These are phyloP conservation scores for Kappamyces sp. DNA, from an alignment of 192 early-diverging fungal species.

Conservation along the genomic window DNA sequence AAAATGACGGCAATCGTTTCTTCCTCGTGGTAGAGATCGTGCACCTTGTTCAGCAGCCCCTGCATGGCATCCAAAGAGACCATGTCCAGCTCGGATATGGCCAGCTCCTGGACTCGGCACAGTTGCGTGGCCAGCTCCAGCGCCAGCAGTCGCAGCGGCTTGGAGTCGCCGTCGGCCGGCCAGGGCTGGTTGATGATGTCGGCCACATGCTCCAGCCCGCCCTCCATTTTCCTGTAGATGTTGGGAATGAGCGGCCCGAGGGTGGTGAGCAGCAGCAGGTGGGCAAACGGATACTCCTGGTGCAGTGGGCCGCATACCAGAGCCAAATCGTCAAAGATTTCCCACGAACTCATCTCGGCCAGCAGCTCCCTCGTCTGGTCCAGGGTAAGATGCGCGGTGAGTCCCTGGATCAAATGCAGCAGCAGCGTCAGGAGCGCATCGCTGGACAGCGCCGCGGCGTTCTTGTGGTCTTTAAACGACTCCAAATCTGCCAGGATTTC, in stretches of 20 bases:
- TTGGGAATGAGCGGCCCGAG: no score
- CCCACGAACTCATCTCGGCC: no score
- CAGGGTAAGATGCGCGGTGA: no score
- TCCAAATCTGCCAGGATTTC: neutral
- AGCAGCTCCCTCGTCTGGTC: no score
- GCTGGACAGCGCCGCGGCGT: neutral
- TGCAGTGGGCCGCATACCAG: no score
- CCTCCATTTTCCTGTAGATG: no score
- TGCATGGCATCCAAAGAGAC: neutral
- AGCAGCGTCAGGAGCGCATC: neutral
- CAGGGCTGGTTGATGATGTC: no score
- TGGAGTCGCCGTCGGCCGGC: neutral
- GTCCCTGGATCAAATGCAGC: neutral
- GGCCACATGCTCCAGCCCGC: no score
- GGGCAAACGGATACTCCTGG: no score
- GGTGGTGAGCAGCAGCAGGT: no score
- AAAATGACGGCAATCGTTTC: conserved; percentile 2
- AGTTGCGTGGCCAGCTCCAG: neutral
- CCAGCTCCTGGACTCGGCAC: neutral
- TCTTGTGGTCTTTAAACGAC: neutral
- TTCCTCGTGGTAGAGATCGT: neutral
- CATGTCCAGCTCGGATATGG: conserved; percentile 1
- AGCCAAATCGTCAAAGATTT: no score
- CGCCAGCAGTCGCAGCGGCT: neutral
- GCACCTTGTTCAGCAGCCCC: neutral